Evolutionary conservation across 352 stramenopile species (phyloP).

Genomic region (Hyaloperonospora arabidopsidis): DNA sequence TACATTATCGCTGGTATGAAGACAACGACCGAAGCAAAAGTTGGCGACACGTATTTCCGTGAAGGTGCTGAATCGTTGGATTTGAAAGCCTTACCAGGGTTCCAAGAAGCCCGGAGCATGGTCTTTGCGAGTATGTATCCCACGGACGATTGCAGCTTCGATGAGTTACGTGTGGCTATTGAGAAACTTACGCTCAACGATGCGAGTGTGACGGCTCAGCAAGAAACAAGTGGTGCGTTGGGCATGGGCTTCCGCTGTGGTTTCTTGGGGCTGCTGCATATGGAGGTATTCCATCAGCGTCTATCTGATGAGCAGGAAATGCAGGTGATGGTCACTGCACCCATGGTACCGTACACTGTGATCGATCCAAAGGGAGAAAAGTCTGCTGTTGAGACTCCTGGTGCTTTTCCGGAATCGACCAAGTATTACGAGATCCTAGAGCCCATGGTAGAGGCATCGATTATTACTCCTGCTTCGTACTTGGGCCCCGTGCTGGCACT

Average conservation of each 20-base stretch:
- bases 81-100: constrained; percentile 63
- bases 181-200: constrained; percentile 97
- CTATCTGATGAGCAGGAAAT: constrained; percentile 96
- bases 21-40: constrained; percentile 92
- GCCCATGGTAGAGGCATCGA: constrained; percentile 93
- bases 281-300: constrained; percentile 98
- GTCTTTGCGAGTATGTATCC: constrained; percentile 99
- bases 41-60: constrained; percentile 84
- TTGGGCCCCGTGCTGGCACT: constrained; percentile 92
- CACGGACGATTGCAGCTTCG: constrained; percentile 92
- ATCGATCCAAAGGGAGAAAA: constrained; percentile 46
- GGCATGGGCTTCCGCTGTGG: constrained; percentile 95
- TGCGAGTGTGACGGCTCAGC: constrained; percentile 91
- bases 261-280: constrained; percentile 96
- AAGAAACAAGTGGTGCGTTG: constrained; percentile 91
- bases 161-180: constrained; percentile 93
- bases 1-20: constrained; percentile 98
- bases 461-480: constrained; percentile 94
- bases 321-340: constrained; percentile 95
- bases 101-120: constrained; percentile 88
- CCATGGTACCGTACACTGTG: constrained; percentile 96
- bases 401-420: constrained; percentile 71
- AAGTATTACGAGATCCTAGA: constrained; percentile 89
- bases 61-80: constrained; percentile 36
- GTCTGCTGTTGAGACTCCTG: constrained; percentile 59